Evolutionary conservation across 2,329 filamentous ascomycete species (phyloP).

Genomic region (Cytospora piceicola): DNA sequence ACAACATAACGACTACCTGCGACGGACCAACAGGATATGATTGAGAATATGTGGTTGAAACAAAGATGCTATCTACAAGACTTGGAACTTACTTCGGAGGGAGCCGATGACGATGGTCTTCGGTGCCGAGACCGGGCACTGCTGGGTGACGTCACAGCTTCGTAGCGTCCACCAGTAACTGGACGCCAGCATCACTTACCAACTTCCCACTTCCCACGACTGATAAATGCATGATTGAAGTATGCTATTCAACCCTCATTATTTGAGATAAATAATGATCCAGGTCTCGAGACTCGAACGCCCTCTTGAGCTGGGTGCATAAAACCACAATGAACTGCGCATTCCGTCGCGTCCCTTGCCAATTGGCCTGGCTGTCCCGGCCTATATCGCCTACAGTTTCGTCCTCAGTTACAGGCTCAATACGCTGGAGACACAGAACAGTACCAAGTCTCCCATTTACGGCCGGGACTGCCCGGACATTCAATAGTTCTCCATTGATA

Average conservation of each 20-base stretch:
- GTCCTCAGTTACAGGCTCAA: background rate
- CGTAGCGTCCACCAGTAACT: constrained; percentile 4
- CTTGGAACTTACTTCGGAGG: background rate
- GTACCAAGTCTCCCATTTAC: background rate
- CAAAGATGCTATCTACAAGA: background rate
- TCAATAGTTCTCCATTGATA: constrained; percentile 14
- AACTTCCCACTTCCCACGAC: background rate
- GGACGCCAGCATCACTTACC: background rate
- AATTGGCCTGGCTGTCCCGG: constrained; percentile 30
- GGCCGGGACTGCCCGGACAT: background rate
- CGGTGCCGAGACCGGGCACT: background rate
- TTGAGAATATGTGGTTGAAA: too few relatives aligned
- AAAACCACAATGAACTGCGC: constrained; percentile 33
- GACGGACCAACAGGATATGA: too few relatives aligned
- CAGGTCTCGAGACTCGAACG: background rate
- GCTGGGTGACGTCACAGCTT: constrained; percentile 11
- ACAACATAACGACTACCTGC: too few relatives aligned
- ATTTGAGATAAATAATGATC: background rate
- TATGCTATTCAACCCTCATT: background rate
- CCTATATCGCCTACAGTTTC: constrained; percentile 16
- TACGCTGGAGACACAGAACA: background rate
- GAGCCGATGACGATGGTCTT: constrained; percentile 4
- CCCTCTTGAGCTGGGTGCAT: constrained; percentile 9
- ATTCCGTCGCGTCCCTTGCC: constrained; percentile 32
- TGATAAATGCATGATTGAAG: background rate